phyloP scores from a whole-genome alignment of 2,329 filamentous ascomycete genomes.

The Didymella sp. region DNA sequence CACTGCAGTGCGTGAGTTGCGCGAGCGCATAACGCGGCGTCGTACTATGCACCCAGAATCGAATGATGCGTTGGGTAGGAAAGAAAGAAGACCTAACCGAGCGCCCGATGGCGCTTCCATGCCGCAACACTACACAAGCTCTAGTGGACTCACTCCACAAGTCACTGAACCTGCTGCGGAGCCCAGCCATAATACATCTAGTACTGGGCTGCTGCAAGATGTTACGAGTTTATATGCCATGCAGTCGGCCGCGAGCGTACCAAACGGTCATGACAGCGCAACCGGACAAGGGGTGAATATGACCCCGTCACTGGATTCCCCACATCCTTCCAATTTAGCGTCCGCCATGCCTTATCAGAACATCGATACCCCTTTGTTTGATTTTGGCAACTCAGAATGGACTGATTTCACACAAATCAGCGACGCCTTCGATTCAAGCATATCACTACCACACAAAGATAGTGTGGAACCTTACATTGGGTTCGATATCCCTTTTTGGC shows the following conservation, averaged over 20 bases:
- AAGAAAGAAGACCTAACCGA: neutral
- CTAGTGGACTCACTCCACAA: neutral
- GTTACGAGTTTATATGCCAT: neutral
- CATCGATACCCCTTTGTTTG: slow-evolving; percentile 1
- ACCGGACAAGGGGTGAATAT: neutral
- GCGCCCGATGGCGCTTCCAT: neutral
- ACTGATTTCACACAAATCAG: slow-evolving; percentile 17
- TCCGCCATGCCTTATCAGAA: neutral
- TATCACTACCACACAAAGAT: slow-evolving; percentile 10
- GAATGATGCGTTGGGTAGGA: neutral
- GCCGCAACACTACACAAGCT: slow-evolving; percentile 5
- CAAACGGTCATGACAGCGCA: neutral
- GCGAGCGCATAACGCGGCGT: slow-evolving; percentile 24
- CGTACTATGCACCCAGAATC: neutral
- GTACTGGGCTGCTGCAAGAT: slow-evolving; percentile 1
- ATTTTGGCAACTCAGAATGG: slow-evolving; percentile 20
- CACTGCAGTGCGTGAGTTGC: slow-evolving; percentile 36
- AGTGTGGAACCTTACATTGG: slow-evolving; percentile 40
- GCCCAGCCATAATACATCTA: neutral
- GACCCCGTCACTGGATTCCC: neutral
- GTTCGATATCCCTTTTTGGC: slow-evolving; percentile 49
- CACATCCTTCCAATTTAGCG: neutral
- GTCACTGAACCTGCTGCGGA: neutral
- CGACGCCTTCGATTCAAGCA: neutral
- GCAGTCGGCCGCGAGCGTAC: neutral